Evolutionary conservation across 2,329 filamentous ascomycete genomes (phyloP).

Genomic region (Fonsecaea erecta): DNA sequence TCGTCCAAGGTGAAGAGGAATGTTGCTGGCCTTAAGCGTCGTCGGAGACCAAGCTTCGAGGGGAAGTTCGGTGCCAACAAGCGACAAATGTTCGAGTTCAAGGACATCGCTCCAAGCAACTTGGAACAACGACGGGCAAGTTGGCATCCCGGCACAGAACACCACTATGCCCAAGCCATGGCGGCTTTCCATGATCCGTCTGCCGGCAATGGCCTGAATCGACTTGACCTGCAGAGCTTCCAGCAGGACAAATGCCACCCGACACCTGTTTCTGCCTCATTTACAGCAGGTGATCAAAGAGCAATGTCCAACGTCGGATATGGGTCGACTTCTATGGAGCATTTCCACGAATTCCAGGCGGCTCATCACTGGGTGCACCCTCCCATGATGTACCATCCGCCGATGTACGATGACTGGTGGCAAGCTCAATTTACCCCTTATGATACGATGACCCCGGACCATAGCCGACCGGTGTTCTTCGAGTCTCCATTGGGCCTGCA

Average conservation of each 20-base stretch:
- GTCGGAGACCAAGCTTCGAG: constrained; percentile 5
- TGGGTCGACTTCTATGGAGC: constrained; percentile 6
- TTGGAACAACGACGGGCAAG: neutral
- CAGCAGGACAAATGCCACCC: constrained; percentile 16
- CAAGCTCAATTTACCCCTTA: constrained; percentile 16
- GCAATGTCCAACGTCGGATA: constrained; percentile 20
- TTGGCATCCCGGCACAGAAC: constrained; percentile 18
- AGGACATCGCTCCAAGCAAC: constrained; percentile 2
- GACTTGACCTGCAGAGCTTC: constrained; percentile 15
- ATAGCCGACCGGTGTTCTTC: constrained; percentile 13
- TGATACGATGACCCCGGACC: constrained; percentile 6
- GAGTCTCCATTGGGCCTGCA: neutral
- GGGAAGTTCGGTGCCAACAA: constrained; percentile 15
- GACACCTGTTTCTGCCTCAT: constrained; percentile 21
- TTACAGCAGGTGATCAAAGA: constrained; percentile 18
- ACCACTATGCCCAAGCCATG: constrained; percentile 19
- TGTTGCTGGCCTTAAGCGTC: constrained; percentile 11
- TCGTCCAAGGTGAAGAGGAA: neutral
- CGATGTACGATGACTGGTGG: constrained; percentile 25
- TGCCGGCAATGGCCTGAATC: constrained; percentile 16
- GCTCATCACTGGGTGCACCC: constrained; percentile 23
- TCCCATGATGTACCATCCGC: constrained; percentile 23
- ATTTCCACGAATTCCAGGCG: constrained; percentile 6
- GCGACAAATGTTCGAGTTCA: constrained; percentile 3
- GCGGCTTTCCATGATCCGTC: constrained; percentile 20